Percentiles rank a stretch among this genome's conserved stretches.
Conservation (phyloP, 2,329 filamentous ascomycete species). For the Epichloe festucae region DNA sequence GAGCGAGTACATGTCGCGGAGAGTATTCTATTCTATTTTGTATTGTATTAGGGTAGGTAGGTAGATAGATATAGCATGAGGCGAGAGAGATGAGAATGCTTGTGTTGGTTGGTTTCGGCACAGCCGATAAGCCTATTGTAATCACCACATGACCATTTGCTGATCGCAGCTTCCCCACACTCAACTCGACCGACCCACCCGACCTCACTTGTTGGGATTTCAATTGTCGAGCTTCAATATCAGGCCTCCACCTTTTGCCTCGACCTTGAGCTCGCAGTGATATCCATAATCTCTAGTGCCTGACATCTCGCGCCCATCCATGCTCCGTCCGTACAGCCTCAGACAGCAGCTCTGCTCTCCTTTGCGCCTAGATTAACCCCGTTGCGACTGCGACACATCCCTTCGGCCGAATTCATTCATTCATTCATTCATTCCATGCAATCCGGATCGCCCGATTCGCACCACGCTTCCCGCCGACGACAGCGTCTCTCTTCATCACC, state of each 20-base stretch:
- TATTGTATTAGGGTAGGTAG: background rate
- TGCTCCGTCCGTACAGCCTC: no score
- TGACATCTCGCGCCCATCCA: no score
- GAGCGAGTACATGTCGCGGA: background rate
- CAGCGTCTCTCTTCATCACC: constrained; percentile 23
- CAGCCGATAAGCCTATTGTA: no score
- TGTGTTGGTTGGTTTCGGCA: no score
- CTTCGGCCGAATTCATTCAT: background rate
- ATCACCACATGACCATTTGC: no score
- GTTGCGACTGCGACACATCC: background rate
- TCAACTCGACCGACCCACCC: background rate
- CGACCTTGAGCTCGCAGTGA: background rate
- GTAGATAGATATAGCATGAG: no score
- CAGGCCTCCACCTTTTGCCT: background rate
- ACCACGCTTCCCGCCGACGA: constrained; percentile 24
- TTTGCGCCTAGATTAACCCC: background rate
- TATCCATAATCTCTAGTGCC: background rate
- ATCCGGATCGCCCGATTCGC: constrained; percentile 17
- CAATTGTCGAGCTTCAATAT: no score
- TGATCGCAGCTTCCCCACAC: background rate
- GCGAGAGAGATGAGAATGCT: no score
- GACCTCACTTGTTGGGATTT: no score
- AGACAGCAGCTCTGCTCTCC: no score
- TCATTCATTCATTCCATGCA: constrained; percentile 18
- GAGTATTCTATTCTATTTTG: background rate